Evolutionary conservation across 352 stramenopile genomes (phyloP).

Genomic region (Paralagenidium karlingii): DNA sequence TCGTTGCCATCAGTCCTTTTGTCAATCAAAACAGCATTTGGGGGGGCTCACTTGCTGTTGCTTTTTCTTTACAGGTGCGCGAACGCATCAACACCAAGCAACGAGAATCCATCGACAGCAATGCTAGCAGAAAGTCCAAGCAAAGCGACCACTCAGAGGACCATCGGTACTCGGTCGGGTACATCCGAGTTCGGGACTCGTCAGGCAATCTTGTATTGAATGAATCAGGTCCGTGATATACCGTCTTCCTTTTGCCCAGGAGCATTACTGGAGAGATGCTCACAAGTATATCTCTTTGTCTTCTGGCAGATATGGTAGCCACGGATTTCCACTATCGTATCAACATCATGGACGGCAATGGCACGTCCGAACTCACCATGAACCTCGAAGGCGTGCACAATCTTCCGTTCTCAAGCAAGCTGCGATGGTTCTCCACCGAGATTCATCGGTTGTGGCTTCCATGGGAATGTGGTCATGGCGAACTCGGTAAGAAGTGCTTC

Average conservation of each 20-base stretch:
- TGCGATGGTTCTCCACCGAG: conserved; percentile 75
- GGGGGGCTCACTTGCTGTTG: conserved; percentile 3
- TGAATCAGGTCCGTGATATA: conserved; percentile 28
- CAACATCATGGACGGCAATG: conserved; percentile 57
- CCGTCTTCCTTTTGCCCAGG: neutral
- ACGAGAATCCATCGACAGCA: conserved; percentile 31
- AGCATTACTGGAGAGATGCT: neutral
- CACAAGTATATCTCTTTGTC: no score
- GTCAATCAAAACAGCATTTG: neutral
- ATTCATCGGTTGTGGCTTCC: conserved; percentile 70
- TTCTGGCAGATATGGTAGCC: conserved; percentile 42
- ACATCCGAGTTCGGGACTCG: conserved; percentile 69
- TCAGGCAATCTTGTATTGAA: conserved; percentile 58
- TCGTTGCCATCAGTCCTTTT: conserved; percentile 4
- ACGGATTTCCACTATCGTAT: conserved; percentile 76
- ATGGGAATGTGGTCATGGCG: conserved; percentile 68
- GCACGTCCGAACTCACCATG: conserved; percentile 72
- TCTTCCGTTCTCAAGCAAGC: conserved; percentile 61
- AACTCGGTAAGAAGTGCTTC: conserved; percentile 40
- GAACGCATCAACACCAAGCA: neutral
- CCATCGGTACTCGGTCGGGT: conserved; percentile 65
- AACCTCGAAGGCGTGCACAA: conserved; percentile 73
- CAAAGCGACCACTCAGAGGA: no score
- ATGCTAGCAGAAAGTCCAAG: conserved; percentile 33
- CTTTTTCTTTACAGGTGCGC: conserved; percentile 1